A percentile compares a stretch with the other conserved stretches of the same genome.
phyloP scores from a whole-genome alignment of 2,329 filamentous ascomycete genomes.

The Colletotrichum liriopes region DNA sequence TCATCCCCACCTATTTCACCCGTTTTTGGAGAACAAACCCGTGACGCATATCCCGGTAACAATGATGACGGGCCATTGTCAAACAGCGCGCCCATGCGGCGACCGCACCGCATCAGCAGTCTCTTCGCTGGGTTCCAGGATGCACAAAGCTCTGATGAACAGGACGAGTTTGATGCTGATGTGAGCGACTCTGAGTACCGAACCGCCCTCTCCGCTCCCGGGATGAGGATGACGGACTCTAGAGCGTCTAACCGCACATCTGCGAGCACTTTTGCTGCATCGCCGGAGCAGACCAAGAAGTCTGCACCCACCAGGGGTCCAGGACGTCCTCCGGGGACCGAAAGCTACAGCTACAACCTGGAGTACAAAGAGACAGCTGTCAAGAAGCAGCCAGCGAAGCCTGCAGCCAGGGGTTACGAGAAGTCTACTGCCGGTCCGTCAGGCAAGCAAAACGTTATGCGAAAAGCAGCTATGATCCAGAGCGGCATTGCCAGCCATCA shows the following conservation, averaged over 20 bases:
- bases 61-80: constrained; percentile 85
- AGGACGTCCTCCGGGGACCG: constrained; percentile 57
- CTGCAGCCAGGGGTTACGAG: constrained; percentile 54
- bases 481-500: constrained; percentile 81
- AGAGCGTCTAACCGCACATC: constrained; percentile 61
- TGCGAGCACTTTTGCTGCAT: constrained; percentile 49
- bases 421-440: constrained; percentile 57
- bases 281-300: constrained; percentile 59
- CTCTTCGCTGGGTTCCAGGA: constrained; percentile 87
- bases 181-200: constrained; percentile 78
- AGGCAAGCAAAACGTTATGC: constrained; percentile 75
- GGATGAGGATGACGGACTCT: constrained; percentile 60
- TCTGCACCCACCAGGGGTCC: constrained; percentile 46
- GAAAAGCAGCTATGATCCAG: constrained; percentile 85
- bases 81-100: constrained; percentile 73
- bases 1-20: constrained; percentile 58
- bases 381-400: constrained; percentile 52
- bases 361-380: constrained; percentile 51
- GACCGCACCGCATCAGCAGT: constrained; percentile 84
- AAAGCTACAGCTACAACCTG: constrained; percentile 62
- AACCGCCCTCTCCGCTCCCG: constrained; percentile 76
- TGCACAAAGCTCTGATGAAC: constrained; percentile 77
- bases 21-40: constrained; percentile 56
- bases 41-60: constrained; percentile 82
- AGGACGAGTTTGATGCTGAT: constrained; percentile 75